phyloP scores from a whole-genome alignment of 1,284 basidiomycete genomes.

The Pseudozyma tsukubaensis region DNA sequence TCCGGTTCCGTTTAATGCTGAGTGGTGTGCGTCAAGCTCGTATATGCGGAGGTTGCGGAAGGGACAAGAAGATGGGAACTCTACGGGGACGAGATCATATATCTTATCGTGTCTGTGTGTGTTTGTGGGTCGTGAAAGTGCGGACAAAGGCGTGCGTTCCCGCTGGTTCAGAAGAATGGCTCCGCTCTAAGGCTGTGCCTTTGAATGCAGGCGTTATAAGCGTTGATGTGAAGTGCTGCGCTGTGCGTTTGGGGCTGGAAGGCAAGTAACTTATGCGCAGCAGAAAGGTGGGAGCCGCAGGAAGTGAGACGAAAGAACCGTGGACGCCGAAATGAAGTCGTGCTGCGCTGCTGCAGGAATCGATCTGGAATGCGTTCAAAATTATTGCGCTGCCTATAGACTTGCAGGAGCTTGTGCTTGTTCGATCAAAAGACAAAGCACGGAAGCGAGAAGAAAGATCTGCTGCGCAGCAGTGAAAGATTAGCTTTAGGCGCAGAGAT shows the following conservation, averaged over 20 bases:
- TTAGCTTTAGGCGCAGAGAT: slow-evolving; percentile 6
- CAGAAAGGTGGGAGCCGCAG: slow-evolving; percentile 1
- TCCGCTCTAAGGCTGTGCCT: too few species aligned
- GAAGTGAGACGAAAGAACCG: slow-evolving; percentile 2
- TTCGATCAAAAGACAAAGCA: background rate
- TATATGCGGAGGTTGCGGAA: too few species aligned
- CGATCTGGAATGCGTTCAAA: slow-evolving; percentile 4
- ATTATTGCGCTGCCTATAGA: slow-evolving; percentile 2
- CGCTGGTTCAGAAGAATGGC: too few species aligned
- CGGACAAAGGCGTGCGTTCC: too few species aligned
- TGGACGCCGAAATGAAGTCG: slow-evolving; percentile 19
- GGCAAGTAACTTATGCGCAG: background rate
- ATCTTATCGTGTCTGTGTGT: too few species aligned
- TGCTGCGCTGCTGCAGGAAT: slow-evolving; percentile 21
- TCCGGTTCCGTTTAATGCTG: background rate
- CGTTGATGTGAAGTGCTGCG: too few species aligned
- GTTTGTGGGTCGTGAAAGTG: too few species aligned
- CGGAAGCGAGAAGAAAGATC: background rate
- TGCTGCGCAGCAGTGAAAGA: background rate
- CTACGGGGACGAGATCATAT: too few species aligned
- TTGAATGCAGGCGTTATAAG: too few species aligned
- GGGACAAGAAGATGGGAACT: too few species aligned
- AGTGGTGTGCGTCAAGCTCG: background rate
- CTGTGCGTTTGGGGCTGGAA: background rate
- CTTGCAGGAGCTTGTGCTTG: background rate